Percentiles rank a stretch among this genome's conserved stretches.
phyloP scores from a whole-genome alignment of 2,329 filamentous ascomycete genomes.

The Triangularia verruculosa region DNA sequence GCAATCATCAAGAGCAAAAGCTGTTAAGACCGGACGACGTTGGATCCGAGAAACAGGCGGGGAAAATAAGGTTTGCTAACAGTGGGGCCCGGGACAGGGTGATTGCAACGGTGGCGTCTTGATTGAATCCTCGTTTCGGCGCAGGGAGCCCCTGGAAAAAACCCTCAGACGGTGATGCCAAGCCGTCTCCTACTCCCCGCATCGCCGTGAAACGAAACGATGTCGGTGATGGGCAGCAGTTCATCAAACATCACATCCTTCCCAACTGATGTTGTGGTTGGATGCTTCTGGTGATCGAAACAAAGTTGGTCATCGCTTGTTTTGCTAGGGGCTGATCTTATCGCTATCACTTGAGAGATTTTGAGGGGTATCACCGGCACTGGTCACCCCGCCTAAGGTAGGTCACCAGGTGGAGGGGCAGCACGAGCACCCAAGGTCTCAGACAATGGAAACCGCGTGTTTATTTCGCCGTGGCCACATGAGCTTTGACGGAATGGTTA shows the following conservation, averaged over 20 bases:
- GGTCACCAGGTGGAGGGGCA: background rate
- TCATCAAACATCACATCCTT: conserved; percentile 13
- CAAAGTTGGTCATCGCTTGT: conserved; percentile 2
- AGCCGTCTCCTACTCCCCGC: background rate
- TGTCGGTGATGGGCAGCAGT: background rate
- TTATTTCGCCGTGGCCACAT: conserved; percentile 5
- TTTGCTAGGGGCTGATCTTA: background rate
- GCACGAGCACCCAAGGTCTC: background rate
- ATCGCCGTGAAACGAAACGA: conserved; percentile 25
- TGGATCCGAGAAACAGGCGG: background rate
- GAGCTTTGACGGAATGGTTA: background rate
- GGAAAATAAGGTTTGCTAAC: conserved; percentile 11
- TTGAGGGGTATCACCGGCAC: background rate
- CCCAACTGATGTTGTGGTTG: background rate
- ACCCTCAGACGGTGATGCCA: conserved; percentile 4
- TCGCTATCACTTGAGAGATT: background rate
- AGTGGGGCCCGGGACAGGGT: background rate
- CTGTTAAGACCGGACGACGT: background rate
- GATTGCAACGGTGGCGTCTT: background rate
- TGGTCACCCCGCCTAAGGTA: background rate
- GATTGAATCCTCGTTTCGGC: background rate
- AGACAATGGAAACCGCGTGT: conserved; percentile 6
- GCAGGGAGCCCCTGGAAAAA: background rate
- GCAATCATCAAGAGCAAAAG: background rate
- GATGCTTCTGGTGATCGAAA: background rate